Percentiles rank a stretch among this genome's conserved stretches.
phyloP scores from a whole-genome alignment of 805 yeast species.

The Kuraishia piskuri region DNA sequence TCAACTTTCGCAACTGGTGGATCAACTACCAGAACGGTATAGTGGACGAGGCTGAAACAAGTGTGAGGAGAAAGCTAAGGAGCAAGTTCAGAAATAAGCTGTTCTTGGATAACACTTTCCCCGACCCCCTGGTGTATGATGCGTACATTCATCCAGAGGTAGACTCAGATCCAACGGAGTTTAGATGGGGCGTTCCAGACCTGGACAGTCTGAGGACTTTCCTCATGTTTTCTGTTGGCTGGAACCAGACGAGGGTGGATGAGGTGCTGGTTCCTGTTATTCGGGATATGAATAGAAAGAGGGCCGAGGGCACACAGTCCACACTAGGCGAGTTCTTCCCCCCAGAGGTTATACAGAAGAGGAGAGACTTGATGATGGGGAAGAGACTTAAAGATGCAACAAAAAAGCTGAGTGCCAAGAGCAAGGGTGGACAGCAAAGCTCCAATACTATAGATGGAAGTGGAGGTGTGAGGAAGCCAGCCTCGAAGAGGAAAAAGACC shows the following conservation, averaged over 20 bases:
- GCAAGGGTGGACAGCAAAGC: conserved; percentile 1
- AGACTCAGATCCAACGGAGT: conserved; percentile 68
- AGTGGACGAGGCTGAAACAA: conserved; percentile 29
- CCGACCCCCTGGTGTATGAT: conserved; percentile 55
- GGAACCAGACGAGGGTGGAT: conserved; percentile 72
- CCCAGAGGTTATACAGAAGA: conserved; percentile 38
- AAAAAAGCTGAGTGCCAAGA: conserved; percentile 28
- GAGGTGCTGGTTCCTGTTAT: conserved; percentile 82
- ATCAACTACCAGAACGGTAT: conserved; percentile 30
- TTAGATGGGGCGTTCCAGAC: conserved; percentile 88
- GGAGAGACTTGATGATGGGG: conserved; percentile 41
- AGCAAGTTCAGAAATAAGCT: conserved; percentile 47
- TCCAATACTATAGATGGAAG: neutral
- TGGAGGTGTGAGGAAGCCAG: neutral
- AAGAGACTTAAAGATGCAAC: conserved; percentile 58
- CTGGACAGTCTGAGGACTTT: conserved; percentile 69
- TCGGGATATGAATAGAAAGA: conserved; percentile 61
- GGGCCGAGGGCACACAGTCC: conserved; percentile 44
- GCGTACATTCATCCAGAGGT: conserved; percentile 82
- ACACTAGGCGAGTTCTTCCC: conserved; percentile 65
- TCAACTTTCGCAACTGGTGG: conserved; percentile 50
- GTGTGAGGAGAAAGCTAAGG: conserved; percentile 50
- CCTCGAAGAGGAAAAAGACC: neutral
- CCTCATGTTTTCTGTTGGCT: conserved; percentile 63
- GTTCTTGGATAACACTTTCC: conserved; percentile 55